A percentile compares a stretch with the other conserved stretches of the same genome.
Conservation (phyloP, 768 basidiomycete species). For the Steccherinum ochraceum region DNA sequence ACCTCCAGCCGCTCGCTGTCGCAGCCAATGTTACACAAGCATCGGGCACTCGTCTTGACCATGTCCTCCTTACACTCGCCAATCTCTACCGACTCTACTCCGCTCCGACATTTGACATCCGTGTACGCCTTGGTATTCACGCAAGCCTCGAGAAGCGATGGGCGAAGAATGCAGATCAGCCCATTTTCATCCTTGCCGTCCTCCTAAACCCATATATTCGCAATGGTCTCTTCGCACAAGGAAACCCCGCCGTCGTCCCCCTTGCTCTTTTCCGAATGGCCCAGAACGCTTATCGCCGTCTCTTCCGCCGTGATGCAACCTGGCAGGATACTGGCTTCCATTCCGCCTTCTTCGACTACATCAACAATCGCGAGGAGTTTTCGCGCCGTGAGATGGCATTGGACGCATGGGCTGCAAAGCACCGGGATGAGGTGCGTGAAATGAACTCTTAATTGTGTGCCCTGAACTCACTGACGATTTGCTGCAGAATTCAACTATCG, state of each 20-base stretch:
- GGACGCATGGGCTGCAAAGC: too few species aligned
- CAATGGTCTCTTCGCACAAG: neutral
- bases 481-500: neutral
- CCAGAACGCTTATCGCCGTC: neutral
- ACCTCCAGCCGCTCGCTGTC: conserved; percentile 28
- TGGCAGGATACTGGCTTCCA: neutral
- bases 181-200: conserved; percentile 15
- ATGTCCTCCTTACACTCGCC: conserved; percentile 27
- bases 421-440: too few species aligned
- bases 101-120: neutral
- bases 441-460: neutral
- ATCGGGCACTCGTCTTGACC: conserved; percentile 23
- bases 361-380: neutral
- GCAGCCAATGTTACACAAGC: conserved; percentile 30
- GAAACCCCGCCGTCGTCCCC: neutral
- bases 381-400: neutral
- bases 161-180: conserved; percentile 17
- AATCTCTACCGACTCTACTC: conserved; percentile 16
- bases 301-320: neutral
- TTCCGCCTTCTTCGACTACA: neutral
- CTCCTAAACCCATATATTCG: conserved; percentile 15
- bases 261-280: neutral
- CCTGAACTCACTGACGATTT: conserved; percentile 6
- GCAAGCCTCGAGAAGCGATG: conserved; percentile 16
- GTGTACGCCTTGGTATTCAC: conserved; percentile 1